Evolutionary conservation across 176 grass and related monocot species (phyloP).

Genomic region (Guadua angustifolia): DNA sequence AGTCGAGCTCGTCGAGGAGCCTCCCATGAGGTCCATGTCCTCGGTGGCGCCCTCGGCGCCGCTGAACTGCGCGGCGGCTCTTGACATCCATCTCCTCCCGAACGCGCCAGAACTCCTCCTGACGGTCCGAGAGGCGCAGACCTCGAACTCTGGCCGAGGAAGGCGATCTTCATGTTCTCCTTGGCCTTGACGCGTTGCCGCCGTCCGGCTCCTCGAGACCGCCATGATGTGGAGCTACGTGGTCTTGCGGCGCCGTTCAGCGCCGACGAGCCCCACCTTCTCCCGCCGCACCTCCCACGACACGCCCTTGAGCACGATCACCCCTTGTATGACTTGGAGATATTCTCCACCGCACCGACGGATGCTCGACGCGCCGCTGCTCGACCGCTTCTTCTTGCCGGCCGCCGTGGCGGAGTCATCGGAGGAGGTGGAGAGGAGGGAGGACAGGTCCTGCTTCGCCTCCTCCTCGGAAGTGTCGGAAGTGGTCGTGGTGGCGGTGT

Average conservation of each 20-base stretch:
- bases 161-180: conserved; percentile 83
- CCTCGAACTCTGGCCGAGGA: conserved; percentile 93
- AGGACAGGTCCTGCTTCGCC: conserved; percentile 34
- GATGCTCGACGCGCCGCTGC: conserved; percentile 83
- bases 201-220: conserved; percentile 80
- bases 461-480: conserved; percentile 36
- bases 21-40: conserved; percentile 81
- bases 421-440: conserved; percentile 58
- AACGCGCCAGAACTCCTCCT: conserved; percentile 83
- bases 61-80: conserved; percentile 69
- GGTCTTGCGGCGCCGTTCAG: conserved; percentile 96
- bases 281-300: conserved; percentile 95
- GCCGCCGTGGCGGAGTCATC: neutral
- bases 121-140: conserved; percentile 69
- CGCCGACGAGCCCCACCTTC: conserved; percentile 92
- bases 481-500: too few relatives aligned
- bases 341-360: conserved; percentile 47
- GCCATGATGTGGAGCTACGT: conserved; percentile 83
- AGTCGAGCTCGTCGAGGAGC: conserved; percentile 90
- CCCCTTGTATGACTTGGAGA: conserved; percentile 75
- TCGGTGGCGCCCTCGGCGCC: conserved; percentile 65
- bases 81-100: conserved; percentile 87
- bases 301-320: conserved; percentile 79
- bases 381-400: conserved; percentile 71
- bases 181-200: conserved; percentile 75